Conservation (phyloP, 2,329 filamentous ascomycete genomes). For the Lomentospora prolificans region DNA sequence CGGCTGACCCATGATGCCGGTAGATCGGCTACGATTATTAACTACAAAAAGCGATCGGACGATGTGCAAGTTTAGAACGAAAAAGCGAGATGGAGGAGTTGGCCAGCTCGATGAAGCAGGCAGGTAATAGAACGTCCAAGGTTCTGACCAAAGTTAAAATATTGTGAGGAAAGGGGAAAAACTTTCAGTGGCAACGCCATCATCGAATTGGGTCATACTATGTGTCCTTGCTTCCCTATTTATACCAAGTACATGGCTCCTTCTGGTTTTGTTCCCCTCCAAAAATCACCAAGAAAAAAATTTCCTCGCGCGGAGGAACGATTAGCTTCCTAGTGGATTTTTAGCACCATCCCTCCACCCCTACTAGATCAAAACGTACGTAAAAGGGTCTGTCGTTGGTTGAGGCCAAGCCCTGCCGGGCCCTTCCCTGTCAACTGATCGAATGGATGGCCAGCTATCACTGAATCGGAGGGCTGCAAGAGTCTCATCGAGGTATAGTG, state of each 20-base stretch:
- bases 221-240: no score
- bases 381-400: neutral
- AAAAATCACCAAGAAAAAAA: neutral
- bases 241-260: neutral
- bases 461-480: neutral
- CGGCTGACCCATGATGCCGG: conserved; percentile 56
- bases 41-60: no score
- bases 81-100: neutral
- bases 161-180: no score
- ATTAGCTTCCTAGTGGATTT: neutral
- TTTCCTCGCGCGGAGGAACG: neutral
- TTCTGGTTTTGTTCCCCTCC: neutral
- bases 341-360: neutral
- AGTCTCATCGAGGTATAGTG: neutral
- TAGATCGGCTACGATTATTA: no score
- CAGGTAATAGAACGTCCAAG: no score
- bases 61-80: neutral
- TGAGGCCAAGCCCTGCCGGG: neutral
- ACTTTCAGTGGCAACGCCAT: no score
- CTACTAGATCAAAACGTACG: neutral
- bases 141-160: no score
- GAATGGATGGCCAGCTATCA: neutral
- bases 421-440: neutral
- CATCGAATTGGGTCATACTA: no score
- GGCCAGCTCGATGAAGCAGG: no score